A percentile compares a stretch with the other conserved stretches of the same genome.
phyloP scores from a whole-genome alignment of 2,329 filamentous ascomycete species.

The Escovopsis sp. region DNA sequence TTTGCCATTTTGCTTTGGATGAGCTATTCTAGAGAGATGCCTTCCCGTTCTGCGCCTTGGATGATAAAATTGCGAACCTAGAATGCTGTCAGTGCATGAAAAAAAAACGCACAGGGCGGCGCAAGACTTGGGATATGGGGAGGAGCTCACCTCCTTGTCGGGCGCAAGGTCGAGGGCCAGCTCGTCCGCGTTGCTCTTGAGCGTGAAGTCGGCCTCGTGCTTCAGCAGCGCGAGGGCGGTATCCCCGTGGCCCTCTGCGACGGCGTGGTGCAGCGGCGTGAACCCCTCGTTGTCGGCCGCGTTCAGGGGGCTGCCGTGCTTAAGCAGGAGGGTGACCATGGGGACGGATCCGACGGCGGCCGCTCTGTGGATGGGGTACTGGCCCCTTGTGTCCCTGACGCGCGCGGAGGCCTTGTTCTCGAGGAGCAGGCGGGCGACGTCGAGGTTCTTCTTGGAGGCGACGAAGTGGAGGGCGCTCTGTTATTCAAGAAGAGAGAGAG shows the following conservation, averaged over 20 bases:
- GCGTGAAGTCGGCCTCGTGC: slow-evolving; percentile 68
- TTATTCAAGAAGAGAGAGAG: neutral
- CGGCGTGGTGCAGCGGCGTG: slow-evolving; percentile 79
- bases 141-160: slow-evolving; percentile 54
- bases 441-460: slow-evolving; percentile 77
- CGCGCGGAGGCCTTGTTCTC: slow-evolving; percentile 61
- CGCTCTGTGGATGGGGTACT: slow-evolving; percentile 80
- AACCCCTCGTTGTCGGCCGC: slow-evolving; percentile 69
- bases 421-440: slow-evolving; percentile 65
- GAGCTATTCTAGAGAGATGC: slow-evolving; percentile 41
- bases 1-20: slow-evolving; percentile 4
- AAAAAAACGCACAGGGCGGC: too few relatives aligned
- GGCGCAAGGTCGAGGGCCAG: slow-evolving; percentile 72
- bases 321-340: slow-evolving; percentile 66
- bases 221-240: slow-evolving; percentile 71
- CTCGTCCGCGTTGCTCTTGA: slow-evolving; percentile 56
- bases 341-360: slow-evolving; percentile 82
- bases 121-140: too few relatives aligned
- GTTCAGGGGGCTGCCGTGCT: slow-evolving; percentile 67
- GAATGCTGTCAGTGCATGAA: neutral
- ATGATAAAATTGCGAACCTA: slow-evolving; percentile 65
- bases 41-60: slow-evolving; percentile 68
- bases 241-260: slow-evolving; percentile 66
- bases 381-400: slow-evolving; percentile 73
- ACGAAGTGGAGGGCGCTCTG: slow-evolving; percentile 85